Percentiles rank a stretch among this genome's conserved stretches.
These are phyloP conservation scores for Russula earlei DNA, from an alignment of 768 basidiomycete genomes.

Conservation along the genomic window DNA sequence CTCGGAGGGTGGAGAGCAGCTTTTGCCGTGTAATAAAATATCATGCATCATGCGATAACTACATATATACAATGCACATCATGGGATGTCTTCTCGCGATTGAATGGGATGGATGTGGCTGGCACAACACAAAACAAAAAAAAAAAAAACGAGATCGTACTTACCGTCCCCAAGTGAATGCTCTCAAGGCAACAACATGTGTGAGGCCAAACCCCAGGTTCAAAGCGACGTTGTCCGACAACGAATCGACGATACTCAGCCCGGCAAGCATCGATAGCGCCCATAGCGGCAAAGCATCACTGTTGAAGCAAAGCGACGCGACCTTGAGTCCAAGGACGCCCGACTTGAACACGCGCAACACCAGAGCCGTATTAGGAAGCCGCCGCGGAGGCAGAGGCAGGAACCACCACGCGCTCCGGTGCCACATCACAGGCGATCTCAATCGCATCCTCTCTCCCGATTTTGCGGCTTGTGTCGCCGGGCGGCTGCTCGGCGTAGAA, in stretches of 20 bases:
- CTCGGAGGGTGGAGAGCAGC: background rate
- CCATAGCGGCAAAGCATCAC: slow-evolving; percentile 20
- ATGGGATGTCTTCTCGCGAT: background rate
- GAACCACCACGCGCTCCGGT: slow-evolving; percentile 1
- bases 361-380: background rate
- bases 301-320: slow-evolving; percentile 23
- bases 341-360: slow-evolving; percentile 17
- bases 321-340: slow-evolving; percentile 20
- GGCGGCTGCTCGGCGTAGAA: background rate
- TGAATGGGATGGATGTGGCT: background rate
- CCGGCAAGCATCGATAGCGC: slow-evolving; percentile 25
- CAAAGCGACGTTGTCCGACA: slow-evolving; percentile 32
- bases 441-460: background rate
- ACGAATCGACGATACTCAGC: slow-evolving; percentile 38
- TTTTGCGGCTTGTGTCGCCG: background rate
- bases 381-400: background rate
- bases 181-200: slow-evolving; percentile 28
- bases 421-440: background rate
- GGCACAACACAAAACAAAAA: too few species aligned
- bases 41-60: background rate
- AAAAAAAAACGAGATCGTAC: background rate
- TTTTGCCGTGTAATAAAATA: background rate
- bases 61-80: slow-evolving; percentile 2
- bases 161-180: background rate
- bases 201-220: slow-evolving; percentile 32